Base-by-base conservation (phyloP, 1,284 basidiomycete species). In the Cryptococcus amylolentus region DNA sequence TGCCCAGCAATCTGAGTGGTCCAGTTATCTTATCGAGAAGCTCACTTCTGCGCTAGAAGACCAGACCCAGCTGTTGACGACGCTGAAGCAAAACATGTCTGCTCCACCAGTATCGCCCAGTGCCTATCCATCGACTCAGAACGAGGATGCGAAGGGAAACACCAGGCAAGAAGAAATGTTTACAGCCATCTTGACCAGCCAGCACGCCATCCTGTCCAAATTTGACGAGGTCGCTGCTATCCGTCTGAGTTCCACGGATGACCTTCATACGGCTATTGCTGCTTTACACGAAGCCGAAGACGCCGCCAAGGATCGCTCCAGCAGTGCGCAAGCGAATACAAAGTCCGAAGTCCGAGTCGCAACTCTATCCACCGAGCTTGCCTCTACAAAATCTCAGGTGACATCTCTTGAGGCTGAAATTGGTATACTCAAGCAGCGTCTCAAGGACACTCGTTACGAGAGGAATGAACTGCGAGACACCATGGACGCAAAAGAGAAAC, bases 171-270 rank as follows among this genome's bases (percentile, higher is more conserved):
- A 58, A 43, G 58, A 61, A 20, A 44, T 63, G 28, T 55, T 62
- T 26, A 43, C 48, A 18, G 58, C 64, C 7, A 49, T 66, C 18
- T 27, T 62, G 8, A 56, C 57, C 28, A 54, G 58, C 7, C 62
- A 66, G 50, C 64, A 64, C 55, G 57, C 60, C 23, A 54, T 62
- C 20, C 31, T 66, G 10, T 43, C 52, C 38, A 63, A 62, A 46
- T 56, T 63, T 40, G 55, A 54, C 40, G 60, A 64, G 26, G 46
- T 61, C 48, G 41, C 55, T 38, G 50, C 59, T 5, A 26, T 43
- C 8, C 49, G 45, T 12, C 27, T 51, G n/a, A 38, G 45, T 1
- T 43, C 43, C 8, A 40, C 38, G 9, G n/a, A 38, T 9, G 45
- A 43, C 5, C 46, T 55, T 8, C 38, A 49, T 8, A 27, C 51